phyloP scores from a whole-genome alignment of 352 stramenopile genomes.

The Phytophthora capsici region DNA sequence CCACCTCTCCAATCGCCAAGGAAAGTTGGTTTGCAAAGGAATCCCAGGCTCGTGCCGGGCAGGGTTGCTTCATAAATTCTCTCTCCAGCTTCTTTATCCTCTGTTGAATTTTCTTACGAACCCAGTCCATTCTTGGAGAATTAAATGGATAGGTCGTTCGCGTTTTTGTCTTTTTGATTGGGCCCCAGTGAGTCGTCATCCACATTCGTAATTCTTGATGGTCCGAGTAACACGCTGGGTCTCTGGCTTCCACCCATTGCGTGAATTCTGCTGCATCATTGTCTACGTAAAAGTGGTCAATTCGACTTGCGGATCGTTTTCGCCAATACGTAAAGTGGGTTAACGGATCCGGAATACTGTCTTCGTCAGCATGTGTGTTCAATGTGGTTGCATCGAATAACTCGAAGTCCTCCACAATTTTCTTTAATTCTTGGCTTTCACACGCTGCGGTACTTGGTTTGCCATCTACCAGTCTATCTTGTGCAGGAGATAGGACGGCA shows the following conservation, averaged over 20 bases:
- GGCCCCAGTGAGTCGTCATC: background rate
- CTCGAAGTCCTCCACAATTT: background rate
- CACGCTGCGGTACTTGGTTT: background rate
- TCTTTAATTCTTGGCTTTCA: background rate
- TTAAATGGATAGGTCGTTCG: background rate
- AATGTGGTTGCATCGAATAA: background rate
- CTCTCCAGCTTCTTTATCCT: background rate
- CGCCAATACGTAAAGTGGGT: slow-evolving; percentile 7
- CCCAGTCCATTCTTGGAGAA: background rate
- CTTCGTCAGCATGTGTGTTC: background rate
- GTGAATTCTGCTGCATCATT: background rate
- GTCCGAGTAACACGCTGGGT: background rate
- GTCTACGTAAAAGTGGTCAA: slow-evolving; percentile 7
- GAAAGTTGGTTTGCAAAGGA: slow-evolving; percentile 1
- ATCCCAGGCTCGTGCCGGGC: slow-evolving; percentile 6
- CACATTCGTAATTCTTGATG: slow-evolving; percentile 9
- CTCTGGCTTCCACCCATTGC: slow-evolving; percentile 3
- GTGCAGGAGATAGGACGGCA: background rate
- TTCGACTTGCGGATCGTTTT: background rate
- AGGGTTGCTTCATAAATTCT: background rate
- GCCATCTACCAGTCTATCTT: slow-evolving; percentile 4
- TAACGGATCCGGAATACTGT: background rate
- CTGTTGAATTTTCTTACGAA: background rate
- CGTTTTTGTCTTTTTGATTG: background rate
- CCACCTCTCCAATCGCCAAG: background rate